Evolutionary conservation across 129 eudicot species (phyloP), one percentile per base, ranked within the genome.

Genomic region (Flaveria bidentis): DNA sequence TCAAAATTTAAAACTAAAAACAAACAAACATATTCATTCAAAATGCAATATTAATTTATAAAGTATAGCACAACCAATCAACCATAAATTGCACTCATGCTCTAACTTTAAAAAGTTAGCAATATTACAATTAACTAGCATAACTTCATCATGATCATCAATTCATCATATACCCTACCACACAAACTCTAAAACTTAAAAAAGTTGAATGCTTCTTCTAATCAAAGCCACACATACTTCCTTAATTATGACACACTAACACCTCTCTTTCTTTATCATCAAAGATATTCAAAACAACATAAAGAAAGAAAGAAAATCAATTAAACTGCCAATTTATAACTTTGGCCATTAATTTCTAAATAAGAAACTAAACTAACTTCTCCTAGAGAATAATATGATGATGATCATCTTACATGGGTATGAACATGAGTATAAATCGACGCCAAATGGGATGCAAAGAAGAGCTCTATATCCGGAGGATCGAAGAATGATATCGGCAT

Each of bases 391-490:
- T 42, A 73, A 56, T 66, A 28, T 62, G 13, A 61, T 72, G 36
- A 71, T 77, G 72, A 77, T 71, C 79, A 82, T 72, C 86, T 82
- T 82, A 82, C 86, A 64, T 74, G 84, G 17, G 80, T 80, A 74
- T 80, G 79, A 80, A 80, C 80, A 82, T 73, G 79, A 36, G 58
- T 82, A 77, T 82, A 82, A 58, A 82, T 49, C 9, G 79, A 70
- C 2, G 57, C 85, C 82, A 65, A 81, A 61, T 66, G 92, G 81
- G 84, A 76, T 84, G 88, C 78, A 61, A 91, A 91, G 86, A 91
- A 91, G 78, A 88, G 89, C 73, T 91, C 92, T 17, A 91, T 78
- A 81, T 91, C 95, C 14, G 92, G 95, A 15, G 86, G 86, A 65
- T 87, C 80, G 42, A 84, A 91, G 82, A 92, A 92, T 0, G 22